A percentile compares a stretch with the other conserved stretches of the same genome.
These are phyloP conservation scores for Claviceps sorghi DNA, from an alignment of 2,329 filamentous ascomycete species.

Conservation along the genomic window DNA sequence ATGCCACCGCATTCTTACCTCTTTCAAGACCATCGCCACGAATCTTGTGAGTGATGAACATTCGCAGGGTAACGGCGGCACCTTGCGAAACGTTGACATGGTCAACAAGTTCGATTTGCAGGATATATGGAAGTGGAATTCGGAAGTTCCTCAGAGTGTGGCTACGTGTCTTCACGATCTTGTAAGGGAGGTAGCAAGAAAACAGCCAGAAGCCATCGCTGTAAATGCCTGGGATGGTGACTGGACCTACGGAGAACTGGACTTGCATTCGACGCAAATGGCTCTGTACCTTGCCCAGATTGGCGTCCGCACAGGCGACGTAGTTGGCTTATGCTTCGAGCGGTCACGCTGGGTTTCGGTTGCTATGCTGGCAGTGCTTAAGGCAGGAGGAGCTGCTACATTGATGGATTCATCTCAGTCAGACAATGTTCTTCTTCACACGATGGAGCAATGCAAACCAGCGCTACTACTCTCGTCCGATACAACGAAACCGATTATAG, in stretches of 20 bases:
- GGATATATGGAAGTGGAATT: constrained; percentile 4
- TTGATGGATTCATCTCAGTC: background rate
- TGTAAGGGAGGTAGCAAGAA: background rate
- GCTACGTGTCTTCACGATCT: background rate
- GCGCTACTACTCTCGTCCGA: background rate
- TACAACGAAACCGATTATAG: background rate
- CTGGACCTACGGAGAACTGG: constrained; percentile 11
- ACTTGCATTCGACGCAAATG: constrained; percentile 7
- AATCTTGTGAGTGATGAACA: background rate
- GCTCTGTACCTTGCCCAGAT: constrained; percentile 5
- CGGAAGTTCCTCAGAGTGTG: background rate
- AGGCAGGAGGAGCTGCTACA: constrained; percentile 14
- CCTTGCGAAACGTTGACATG: background rate
- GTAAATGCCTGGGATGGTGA: constrained; percentile 12
- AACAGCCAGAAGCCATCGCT: constrained; percentile 1
- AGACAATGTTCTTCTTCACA: background rate
- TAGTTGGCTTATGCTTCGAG: constrained; percentile 14
- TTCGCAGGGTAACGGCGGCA: background rate
- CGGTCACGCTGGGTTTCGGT: constrained; percentile 13
- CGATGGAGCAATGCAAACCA: background rate
- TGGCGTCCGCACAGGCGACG: constrained; percentile 1
- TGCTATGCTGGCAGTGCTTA: constrained; percentile 13
- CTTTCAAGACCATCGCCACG: background rate
- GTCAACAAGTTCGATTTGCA: background rate
- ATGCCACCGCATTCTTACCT: background rate